Evolutionary conservation across 441 rosid genomes (phyloP), one percentile per base, ranked within the genome.

Genomic region (Gossypium gossypioides): DNA sequence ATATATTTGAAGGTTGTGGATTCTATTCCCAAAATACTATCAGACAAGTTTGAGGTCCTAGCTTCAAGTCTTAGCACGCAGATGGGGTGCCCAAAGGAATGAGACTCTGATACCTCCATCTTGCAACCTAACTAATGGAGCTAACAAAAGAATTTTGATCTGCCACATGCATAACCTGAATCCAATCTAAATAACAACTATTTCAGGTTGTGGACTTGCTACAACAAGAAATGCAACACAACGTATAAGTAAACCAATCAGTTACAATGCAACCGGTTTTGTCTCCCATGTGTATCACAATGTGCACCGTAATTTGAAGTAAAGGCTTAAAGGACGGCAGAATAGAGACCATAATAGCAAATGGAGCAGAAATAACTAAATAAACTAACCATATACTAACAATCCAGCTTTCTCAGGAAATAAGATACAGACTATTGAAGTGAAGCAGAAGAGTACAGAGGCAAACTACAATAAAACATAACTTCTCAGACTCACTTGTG

Each of bases 401-500:
- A 44, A 60, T 16, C 24, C 24, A 27, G 25, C 66, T 58, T 22
- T 21, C 32, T 69, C 0, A 13, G 27, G 25, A 37, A 34, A 21
- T 55, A 40, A 65, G 34, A 4, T 27, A 48, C 27, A 16, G 25
- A 40, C 46, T 42, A n/a, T 29, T 55, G 29, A 22, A 70, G 34
- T n/a, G 40, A 18, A 37, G 61, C 62, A 72, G 69, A 72, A 32
- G 3, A 50, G 40, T 32, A 10, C 5, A 50, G 15, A 60, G 27
- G 73, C 64, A 70, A 70, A 70, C 18, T 37, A 37, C 54, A 7
- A 22, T 24, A 40, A 71, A 59, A 24, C 34, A 24, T 40, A 72
- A 60, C 46, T 48, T 37, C 25, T 37, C 40, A 69, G n/a, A 67
- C 87, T 81, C 83, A 89, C 99, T 84, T 96, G 94, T 34, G 94